These are phyloP conservation scores for Auxenochlorella pyrenoidosa DNA, from an alignment of 139 green algal genomes.

Conservation along the genomic window DNA sequence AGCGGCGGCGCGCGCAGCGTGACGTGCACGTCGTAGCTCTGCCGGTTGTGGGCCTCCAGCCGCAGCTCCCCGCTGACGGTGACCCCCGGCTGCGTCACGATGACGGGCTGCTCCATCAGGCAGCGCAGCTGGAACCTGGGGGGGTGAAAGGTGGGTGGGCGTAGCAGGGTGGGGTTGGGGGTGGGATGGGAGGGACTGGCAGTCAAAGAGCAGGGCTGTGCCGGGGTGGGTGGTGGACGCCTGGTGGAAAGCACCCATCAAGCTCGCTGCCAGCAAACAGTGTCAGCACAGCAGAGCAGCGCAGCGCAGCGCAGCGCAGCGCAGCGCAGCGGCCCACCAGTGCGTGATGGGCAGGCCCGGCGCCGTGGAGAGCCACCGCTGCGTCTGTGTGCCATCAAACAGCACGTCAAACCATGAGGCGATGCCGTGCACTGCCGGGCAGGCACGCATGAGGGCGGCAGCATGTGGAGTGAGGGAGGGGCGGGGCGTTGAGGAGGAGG, in stretches of 20 bases:
- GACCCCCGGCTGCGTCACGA: constrained; percentile 44
- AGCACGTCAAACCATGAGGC: constrained; percentile 97
- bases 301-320: not conserved
- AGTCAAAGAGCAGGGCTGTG: no score
- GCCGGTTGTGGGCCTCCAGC: constrained; percentile 75
- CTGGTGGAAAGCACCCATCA: no score
- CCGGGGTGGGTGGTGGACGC: no score
- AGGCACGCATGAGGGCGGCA: constrained; percentile 50
- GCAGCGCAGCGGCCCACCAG: constrained; percentile 69
- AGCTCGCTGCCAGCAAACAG: no score
- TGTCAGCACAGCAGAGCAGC: not conserved
- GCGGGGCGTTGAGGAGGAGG: no score
- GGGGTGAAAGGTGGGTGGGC: not conserved
- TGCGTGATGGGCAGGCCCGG: constrained; percentile 93
- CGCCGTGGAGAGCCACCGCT: constrained; percentile 90
- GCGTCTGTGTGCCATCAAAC: constrained; percentile 77
- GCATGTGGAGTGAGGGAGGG: not conserved
- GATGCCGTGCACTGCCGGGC: constrained; percentile 83
- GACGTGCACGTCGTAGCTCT: constrained; percentile 86
- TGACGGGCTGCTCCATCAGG: constrained; percentile 74
- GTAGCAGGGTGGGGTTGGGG: not conserved
- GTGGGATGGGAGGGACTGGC: not conserved
- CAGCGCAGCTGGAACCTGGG: constrained; percentile 89
- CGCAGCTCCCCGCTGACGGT: constrained; percentile 67
- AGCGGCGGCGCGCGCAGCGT: constrained; percentile 65